phyloP scores from a whole-genome alignment of 2,329 filamentous ascomycete species.

The Raffaelea albimanens region DNA sequence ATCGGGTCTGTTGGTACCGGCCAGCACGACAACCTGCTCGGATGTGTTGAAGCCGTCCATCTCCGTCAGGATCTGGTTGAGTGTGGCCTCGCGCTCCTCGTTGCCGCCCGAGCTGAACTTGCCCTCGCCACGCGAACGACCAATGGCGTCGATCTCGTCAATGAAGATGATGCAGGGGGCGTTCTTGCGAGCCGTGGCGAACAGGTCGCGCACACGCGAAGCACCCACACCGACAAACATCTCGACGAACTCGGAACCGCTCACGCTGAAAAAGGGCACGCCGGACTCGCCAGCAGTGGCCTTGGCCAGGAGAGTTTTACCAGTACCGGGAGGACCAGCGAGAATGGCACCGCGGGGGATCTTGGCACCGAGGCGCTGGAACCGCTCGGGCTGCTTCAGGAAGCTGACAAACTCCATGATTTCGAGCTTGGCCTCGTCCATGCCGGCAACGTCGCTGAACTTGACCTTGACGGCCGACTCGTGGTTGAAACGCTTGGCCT shows the following conservation, averaged over 20 bases:
- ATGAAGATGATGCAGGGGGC: constrained; percentile 99
- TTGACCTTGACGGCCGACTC: constrained; percentile 95
- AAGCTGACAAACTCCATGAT: constrained; percentile 99
- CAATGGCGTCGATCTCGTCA: constrained; percentile 97
- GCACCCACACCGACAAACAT: constrained; percentile 99
- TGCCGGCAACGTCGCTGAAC: constrained; percentile 91
- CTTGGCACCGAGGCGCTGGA: constrained; percentile 91
- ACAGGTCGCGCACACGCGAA: constrained; percentile 88
- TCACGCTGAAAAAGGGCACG: constrained; percentile 97
- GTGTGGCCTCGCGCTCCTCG: constrained; percentile 90
- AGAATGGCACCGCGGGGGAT: constrained; percentile 95
- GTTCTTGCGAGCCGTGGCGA: constrained; percentile 88
- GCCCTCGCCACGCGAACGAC: constrained; percentile 75
- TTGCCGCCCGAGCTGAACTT: constrained; percentile 72
- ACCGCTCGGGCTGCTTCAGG: constrained; percentile 84
- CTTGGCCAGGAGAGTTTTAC: constrained; percentile 95
- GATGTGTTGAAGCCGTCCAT: constrained; percentile 99
- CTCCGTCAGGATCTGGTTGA: constrained; percentile 97
- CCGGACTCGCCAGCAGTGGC: constrained; percentile 94
- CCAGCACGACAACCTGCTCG: constrained; percentile 92
- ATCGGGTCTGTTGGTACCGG: constrained; percentile 92
- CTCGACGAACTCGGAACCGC: constrained; percentile 96
- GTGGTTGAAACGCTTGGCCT: constrained; percentile 95
- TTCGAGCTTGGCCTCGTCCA: constrained; percentile 96
- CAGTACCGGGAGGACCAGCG: constrained; percentile 93